These are phyloP conservation scores for Cryptococcus sp. DNA, from an alignment of 1,284 basidiomycete species.

Conservation along the genomic window DNA sequence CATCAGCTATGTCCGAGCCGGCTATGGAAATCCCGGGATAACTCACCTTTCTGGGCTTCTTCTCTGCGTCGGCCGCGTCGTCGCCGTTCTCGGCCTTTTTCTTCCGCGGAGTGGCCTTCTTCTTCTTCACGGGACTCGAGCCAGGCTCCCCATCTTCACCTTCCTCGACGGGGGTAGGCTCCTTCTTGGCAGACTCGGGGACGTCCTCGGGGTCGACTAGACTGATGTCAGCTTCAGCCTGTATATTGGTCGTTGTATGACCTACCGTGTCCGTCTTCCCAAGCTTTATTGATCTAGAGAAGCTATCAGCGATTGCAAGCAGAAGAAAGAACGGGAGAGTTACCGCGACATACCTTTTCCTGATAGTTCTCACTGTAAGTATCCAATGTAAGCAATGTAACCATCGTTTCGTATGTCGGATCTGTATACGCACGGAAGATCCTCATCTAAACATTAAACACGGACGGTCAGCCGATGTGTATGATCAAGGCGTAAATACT, in stretches of 20 bases:
- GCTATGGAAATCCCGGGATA: neutral
- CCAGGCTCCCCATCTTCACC: conserved; percentile 17
- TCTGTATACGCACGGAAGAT: conserved; percentile 38
- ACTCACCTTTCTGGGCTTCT: conserved; percentile 17
- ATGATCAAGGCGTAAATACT: conserved; percentile 7
- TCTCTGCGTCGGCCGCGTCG: conserved; percentile 10
- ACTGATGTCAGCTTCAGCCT: neutral
- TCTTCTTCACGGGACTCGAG: conserved; percentile 27
- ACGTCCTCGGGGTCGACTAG: conserved; percentile 74
- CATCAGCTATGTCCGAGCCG: neutral
- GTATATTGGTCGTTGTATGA: neutral
- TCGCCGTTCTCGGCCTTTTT: conserved; percentile 42
- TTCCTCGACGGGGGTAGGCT: conserved; percentile 28
- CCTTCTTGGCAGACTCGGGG: conserved; percentile 68
- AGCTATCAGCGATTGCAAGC: neutral
- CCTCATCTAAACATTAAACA: conserved; percentile 29
- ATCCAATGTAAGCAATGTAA: conserved; percentile 6
- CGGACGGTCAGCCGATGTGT: conserved; percentile 1
- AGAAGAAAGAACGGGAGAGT: neutral
- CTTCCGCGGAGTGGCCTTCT: conserved; percentile 18
- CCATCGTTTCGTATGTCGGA: neutral
- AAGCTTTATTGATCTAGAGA: conserved; percentile 63
- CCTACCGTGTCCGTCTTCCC: conserved; percentile 63
- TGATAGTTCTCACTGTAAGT: conserved; percentile 49
- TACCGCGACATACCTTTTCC: conserved; percentile 50